phyloP scores from a whole-genome alignment of 164 flowering plant genomes.

The Berberis vulgaris region DNA sequence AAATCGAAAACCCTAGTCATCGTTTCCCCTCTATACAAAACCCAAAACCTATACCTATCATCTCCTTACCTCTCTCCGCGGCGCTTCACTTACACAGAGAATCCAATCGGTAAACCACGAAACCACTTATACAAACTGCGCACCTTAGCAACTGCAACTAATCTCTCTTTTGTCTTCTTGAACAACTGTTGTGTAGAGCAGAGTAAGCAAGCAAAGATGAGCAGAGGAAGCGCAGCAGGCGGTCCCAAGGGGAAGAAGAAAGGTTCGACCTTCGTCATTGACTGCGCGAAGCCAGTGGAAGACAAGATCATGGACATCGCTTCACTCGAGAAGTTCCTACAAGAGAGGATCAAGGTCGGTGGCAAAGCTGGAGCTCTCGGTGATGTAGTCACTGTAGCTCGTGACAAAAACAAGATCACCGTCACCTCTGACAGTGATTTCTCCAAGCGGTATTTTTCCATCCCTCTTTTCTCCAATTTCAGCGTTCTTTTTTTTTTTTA shows the following conservation, averaged over 20 bases:
- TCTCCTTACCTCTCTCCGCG: no score
- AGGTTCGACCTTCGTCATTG: conserved; percentile 12
- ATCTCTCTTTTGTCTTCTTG: no score
- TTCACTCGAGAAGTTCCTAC: conserved; percentile 14
- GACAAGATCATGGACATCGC: conserved; percentile 22
- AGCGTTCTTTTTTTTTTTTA: no score
- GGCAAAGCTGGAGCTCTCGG: conserved; percentile 18
- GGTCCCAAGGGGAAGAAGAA: conserved; percentile 11
- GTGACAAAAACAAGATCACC: conserved; percentile 14
- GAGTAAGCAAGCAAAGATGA: background rate
- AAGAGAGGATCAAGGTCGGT: conserved; percentile 16
- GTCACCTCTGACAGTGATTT: conserved; percentile 12
- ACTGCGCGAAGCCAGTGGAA: conserved; percentile 16
- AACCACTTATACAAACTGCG: no score
- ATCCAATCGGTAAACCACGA: no score
- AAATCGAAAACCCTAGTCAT: no score
- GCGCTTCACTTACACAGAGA: no score
- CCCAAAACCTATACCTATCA: no score
- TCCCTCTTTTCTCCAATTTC: no score
- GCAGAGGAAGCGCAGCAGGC: background rate
- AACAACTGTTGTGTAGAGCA: no score
- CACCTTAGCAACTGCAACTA: no score
- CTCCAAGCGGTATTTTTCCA: conserved; percentile 7
- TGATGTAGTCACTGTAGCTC: conserved; percentile 7
- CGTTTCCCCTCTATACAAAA: no score